A percentile compares a stretch with the other conserved stretches of the same genome.
Evolutionary conservation across 805 yeast species (phyloP).

Genomic region (Saitoella complicata): DNA sequence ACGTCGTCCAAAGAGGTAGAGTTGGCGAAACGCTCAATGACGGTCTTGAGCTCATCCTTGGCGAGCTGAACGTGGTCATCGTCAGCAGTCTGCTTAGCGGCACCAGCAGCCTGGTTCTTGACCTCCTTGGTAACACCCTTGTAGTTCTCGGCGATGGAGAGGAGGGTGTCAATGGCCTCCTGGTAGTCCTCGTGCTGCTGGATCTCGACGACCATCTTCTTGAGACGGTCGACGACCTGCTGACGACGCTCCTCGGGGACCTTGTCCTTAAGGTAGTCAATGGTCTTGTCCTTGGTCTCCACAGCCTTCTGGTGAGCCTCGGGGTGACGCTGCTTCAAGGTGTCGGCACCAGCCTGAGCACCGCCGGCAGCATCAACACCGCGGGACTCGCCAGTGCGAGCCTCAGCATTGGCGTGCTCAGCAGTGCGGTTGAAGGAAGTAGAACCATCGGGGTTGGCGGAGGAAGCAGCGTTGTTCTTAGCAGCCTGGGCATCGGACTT

Average conservation of each 20-base stretch:
- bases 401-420: too few species aligned
- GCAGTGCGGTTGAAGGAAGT: not conserved
- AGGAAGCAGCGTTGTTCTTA: too few species aligned
- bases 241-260: conserved; percentile 10
- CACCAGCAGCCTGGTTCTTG: not conserved
- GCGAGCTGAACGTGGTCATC: conserved; percentile 8
- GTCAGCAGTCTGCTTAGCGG: conserved; percentile 2
- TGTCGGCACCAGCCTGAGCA: too few species aligned
- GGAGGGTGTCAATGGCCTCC: conserved; percentile 9
- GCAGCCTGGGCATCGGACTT: too few species aligned
- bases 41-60: conserved; percentile 3
- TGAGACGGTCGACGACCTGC: conserved; percentile 6
- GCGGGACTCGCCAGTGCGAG: too few species aligned
- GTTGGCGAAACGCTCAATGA: conserved; percentile 12
- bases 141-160: conserved; percentile 9
- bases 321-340: too few species aligned
- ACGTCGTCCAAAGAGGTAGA: conserved; percentile 7
- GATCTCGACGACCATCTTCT: conserved; percentile 10
- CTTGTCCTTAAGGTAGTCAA: conserved; percentile 4
- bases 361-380: too few species aligned
- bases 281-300: not conserved
- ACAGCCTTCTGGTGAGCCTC: too few species aligned
- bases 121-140: not conserved
- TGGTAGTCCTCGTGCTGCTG: conserved; percentile 11
- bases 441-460: too few species aligned